Conservation (phyloP, 371 early-diverging fungal species). For the Syncephalastrum monosporum region DNA sequence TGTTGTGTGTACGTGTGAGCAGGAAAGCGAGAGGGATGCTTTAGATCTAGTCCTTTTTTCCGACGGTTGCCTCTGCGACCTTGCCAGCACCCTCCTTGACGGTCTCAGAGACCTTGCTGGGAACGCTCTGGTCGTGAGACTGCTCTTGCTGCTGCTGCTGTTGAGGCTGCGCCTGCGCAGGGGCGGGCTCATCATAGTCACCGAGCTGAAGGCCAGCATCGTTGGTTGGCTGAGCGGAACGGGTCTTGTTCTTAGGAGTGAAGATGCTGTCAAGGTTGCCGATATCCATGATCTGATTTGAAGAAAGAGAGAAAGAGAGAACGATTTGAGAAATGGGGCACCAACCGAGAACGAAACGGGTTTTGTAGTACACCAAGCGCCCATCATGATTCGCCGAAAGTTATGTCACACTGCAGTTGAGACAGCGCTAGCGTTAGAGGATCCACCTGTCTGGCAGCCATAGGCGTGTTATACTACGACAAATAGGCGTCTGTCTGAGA, state of each 20-base stretch:
- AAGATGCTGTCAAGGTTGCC: constrained; percentile 37
- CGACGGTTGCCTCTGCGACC: neutral
- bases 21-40: too few relatives aligned
- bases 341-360: too few relatives aligned
- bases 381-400: too few relatives aligned
- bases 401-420: too few relatives aligned
- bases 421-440: too few relatives aligned
- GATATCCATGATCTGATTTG: constrained; percentile 32
- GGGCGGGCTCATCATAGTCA: constrained; percentile 32
- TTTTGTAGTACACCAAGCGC: too few relatives aligned
- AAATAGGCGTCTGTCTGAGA: too few relatives aligned
- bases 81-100: constrained; percentile 2
- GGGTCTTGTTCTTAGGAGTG: constrained; percentile 12
- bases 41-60: neutral
- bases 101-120: constrained; percentile 2
- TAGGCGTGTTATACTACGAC: too few relatives aligned
- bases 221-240: neutral
- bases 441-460: too few relatives aligned
- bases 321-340: too few relatives aligned
- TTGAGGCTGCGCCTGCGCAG: constrained; percentile 4
- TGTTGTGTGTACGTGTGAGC: too few relatives aligned
- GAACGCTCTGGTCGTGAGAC: neutral
- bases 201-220: constrained; percentile 30
- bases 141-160: constrained; percentile 7
- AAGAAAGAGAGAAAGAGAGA: too few relatives aligned